Percentiles rank a stretch among this genome's conserved stretches.
Evolutionary conservation across 2,329 filamentous ascomycete genomes (phyloP).

Genomic region (Aspergillus spinulosporus): DNA sequence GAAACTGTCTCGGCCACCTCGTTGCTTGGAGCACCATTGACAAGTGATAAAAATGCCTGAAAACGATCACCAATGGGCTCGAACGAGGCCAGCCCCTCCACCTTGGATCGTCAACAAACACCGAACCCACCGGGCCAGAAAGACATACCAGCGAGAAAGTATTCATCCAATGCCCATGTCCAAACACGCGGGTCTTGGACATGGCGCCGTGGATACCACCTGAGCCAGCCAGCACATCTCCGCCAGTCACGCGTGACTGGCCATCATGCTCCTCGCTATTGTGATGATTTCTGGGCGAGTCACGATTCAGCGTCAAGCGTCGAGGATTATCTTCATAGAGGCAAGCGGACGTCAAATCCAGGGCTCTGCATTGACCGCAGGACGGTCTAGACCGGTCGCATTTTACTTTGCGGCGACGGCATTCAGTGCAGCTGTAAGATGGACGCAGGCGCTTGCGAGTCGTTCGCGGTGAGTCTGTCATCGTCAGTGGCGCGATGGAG

Average conservation of each 20-base stretch:
- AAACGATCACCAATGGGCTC: conserved; percentile 13
- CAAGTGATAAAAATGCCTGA: not conserved
- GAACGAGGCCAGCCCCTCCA: conserved; percentile 12
- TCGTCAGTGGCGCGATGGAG: not conserved
- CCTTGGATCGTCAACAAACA: conserved; percentile 5
- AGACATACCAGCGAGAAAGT: conserved; percentile 19
- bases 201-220: conserved; percentile 19
- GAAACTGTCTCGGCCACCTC: conserved; percentile 12
- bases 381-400: conserved; percentile 29
- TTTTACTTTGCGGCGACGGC: conserved; percentile 33
- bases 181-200: conserved; percentile 29
- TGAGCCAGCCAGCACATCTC: not conserved
- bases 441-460: conserved; percentile 22
- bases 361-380: conserved; percentile 25
- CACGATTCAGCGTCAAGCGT: not conserved
- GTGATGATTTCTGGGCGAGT: not conserved
- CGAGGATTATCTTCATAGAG: conserved; percentile 14
- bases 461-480: not conserved
- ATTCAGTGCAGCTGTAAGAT: conserved; percentile 30
- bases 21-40: not conserved
- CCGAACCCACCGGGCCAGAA: not conserved
- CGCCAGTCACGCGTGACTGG: not conserved
- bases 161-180: conserved; percentile 30
- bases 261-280: not conserved
- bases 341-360: conserved; percentile 17